Base-by-base conservation (phyloP, 371 early-diverging fungal genomes). In the Mucor irregularis region DNA sequence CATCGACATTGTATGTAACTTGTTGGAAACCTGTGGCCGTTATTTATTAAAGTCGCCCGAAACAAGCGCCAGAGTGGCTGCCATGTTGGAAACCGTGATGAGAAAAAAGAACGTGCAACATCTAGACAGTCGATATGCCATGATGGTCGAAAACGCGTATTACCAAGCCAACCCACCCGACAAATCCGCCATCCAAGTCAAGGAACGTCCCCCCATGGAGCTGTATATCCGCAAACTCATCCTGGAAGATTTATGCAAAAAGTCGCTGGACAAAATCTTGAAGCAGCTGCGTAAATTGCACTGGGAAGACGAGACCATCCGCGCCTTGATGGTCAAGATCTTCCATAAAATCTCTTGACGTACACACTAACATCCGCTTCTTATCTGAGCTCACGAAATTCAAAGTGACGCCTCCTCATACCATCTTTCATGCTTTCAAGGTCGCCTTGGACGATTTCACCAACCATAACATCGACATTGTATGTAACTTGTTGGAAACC, bases 61-160 rank as follows among this genome's bases (percentile, higher is more conserved):
- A 24, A 90, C 92, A 0, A 68, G 73, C 28, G 69, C 69, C 1
- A 77, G 92, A 16, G 83, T 86, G 64, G 66, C 73, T 17, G 80
- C 73, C 25, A 82, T 90, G 83, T 53, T 98, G 49, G 96, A 95
- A 19, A 90, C 92, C 5, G 75, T 96, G 64, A 87, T 90, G 85
- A 80, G 92, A 30, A 96, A 96, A 66, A 92, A 92, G 56, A 84
- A 81, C 2, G 88, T 85, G 10, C 83, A 88, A 40, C 87, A 90
- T 62, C 61, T 96, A 26, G 98, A 98, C 63, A 89, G 81, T 44
- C 85, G 95, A 9, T 89, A 90, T 33, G 61, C 80, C 5, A 57
- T 94, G 48, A 90, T 98, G 87, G 87, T 98, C 33, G 96, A 97
- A 30, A 96, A 95, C 64, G 97, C 97, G 0, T 93, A 87, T 57